Evolutionary conservation across 139 green algal species (phyloP).

Genomic region (Chlorella ohadii): DNA sequence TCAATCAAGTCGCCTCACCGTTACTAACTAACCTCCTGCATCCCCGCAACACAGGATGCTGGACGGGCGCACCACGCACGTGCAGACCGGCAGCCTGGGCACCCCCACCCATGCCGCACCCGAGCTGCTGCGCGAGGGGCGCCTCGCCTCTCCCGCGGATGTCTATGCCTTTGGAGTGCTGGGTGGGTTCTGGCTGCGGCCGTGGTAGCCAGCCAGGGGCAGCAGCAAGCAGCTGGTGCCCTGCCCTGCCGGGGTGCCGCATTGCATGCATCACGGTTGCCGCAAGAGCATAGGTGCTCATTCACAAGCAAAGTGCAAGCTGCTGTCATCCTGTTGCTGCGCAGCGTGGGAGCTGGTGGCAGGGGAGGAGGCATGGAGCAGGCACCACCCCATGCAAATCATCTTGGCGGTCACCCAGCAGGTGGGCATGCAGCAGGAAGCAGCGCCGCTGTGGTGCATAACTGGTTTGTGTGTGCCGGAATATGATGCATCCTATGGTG

Average conservation of each 20-base stretch:
- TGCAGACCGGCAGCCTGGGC: conserved; percentile 42
- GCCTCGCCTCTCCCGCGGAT: conserved; percentile 33
- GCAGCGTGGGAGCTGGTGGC: conserved; percentile 32
- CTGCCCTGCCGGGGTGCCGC: too few species aligned
- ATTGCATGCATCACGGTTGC: background rate
- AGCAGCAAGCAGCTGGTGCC: background rate
- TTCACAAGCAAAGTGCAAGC: too few species aligned
- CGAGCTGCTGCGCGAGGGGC: conserved; percentile 44
- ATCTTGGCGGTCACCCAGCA: conserved; percentile 24
- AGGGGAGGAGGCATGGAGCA: conserved; percentile 4
- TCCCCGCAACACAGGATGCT: background rate
- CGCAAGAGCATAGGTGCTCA: too few species aligned
- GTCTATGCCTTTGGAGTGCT: conserved; percentile 57
- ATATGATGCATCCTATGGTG: too few species aligned
- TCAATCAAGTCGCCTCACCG: too few species aligned
- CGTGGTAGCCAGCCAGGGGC: too few species aligned
- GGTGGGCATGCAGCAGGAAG: too few species aligned
- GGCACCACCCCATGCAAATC: conserved; percentile 27
- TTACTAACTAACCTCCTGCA: too few species aligned
- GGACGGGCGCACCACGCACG: background rate
- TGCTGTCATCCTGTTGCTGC: too few species aligned
- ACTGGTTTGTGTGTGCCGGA: too few species aligned
- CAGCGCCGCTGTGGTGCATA: too few species aligned
- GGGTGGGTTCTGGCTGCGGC: too few species aligned
- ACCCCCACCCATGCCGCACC: conserved; percentile 61